Evolutionary conservation across 495 filamentous ascomycete genomes (phyloP).

Genomic region (Aspergillus heteromorphus): DNA sequence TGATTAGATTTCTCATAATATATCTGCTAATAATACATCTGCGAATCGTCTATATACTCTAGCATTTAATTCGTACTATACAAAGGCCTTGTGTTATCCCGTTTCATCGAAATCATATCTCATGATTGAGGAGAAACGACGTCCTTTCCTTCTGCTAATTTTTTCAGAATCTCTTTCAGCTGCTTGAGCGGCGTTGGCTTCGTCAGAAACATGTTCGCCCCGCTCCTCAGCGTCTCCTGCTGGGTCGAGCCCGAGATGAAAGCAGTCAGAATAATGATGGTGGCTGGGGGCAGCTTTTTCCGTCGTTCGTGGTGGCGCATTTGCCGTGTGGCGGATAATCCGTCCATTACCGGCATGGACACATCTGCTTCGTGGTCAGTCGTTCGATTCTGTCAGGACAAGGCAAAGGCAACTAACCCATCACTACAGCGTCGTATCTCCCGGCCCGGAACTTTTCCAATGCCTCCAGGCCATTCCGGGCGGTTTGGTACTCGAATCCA

Average conservation of each 20-base stretch:
- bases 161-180: slow-evolving; percentile 11
- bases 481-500: slow-evolving; percentile 10
- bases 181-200: slow-evolving; percentile 48
- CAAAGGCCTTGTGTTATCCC: too few species aligned
- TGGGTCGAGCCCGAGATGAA: slow-evolving; percentile 49
- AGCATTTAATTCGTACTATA: too few species aligned
- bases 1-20: too few species aligned
- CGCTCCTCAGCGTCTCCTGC: slow-evolving; percentile 51
- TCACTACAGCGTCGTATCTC: slow-evolving; percentile 38
- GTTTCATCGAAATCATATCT: too few species aligned
- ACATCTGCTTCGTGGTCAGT: slow-evolving; percentile 38
- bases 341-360: slow-evolving; percentile 63
- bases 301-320: slow-evolving; percentile 50
- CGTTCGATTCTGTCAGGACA: not conserved
- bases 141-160: not conserved
- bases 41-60: too few species aligned
- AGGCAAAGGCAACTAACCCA: slow-evolving; percentile 25
- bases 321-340: slow-evolving; percentile 52
- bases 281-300: slow-evolving; percentile 20
- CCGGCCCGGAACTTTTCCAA: slow-evolving; percentile 44
- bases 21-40: too few species aligned
- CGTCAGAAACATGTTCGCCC: slow-evolving; percentile 59
- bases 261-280: slow-evolving; percentile 60
- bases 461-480: slow-evolving; percentile 19
- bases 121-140: not conserved